Percentiles rank a stretch among this genome's conserved stretches.
Evolutionary conservation across 345 rosid genomes (phyloP).

Genomic region (Pugionium cornutum): DNA sequence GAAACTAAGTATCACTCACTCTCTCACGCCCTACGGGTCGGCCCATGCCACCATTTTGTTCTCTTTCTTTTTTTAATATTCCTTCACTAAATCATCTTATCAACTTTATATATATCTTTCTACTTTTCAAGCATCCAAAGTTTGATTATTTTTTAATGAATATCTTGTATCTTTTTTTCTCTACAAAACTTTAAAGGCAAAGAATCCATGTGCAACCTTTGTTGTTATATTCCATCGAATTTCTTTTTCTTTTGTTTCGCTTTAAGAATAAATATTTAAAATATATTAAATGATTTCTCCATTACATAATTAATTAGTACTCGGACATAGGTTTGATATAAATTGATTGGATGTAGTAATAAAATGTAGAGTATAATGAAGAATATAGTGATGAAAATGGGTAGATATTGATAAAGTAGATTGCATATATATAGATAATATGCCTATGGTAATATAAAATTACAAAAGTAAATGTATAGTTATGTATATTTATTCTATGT

Average conservation of each 20-base stretch:
- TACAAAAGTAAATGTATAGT: too few species aligned
- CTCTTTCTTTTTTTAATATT: conserved; percentile 17
- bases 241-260: conserved; percentile 19
- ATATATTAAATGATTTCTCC: background rate
- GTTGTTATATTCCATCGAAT: conserved; percentile 32
- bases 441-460: too few species aligned
- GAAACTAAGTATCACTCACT: conserved; percentile 34
- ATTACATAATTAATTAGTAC: conserved; percentile 14
- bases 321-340: conserved; percentile 11
- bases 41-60: conserved; percentile 40
- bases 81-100: conserved; percentile 25
- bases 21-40: conserved; percentile 17
- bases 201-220: conserved; percentile 39
- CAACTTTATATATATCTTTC: conserved; percentile 27
- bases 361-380: too few species aligned
- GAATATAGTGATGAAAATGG: too few species aligned
- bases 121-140: conserved; percentile 35
- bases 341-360: background rate
- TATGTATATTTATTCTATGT: too few species aligned
- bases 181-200: too few species aligned
- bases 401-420: too few species aligned
- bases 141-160: too few species aligned
- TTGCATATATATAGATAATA: too few species aligned
- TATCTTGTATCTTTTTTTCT: too few species aligned
- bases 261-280: conserved; percentile 18